phyloP scores from a whole-genome alignment of 2,329 filamentous ascomycete genomes.

The Grosmannia serpens region DNA sequence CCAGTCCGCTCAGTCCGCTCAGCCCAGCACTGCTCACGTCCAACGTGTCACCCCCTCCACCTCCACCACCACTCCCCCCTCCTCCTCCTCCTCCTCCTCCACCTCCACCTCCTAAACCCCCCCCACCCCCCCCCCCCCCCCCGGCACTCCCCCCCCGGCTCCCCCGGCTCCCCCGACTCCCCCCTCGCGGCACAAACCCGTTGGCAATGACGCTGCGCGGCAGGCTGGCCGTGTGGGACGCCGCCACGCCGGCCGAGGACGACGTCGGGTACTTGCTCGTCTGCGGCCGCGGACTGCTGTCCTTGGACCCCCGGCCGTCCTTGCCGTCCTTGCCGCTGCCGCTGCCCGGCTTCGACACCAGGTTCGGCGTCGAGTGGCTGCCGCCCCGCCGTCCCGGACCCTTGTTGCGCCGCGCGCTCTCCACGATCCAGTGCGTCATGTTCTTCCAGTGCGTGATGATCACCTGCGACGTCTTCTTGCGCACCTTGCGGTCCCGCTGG shows the following conservation, averaged over 20 bases:
- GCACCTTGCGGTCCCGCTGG: conserved; percentile 26
- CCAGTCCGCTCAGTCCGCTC: no score
- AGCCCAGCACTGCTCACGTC: neutral
- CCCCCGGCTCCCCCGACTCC: neutral
- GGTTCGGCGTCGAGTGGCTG: conserved; percentile 48
- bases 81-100: neutral
- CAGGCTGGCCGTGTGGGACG: conserved; percentile 28
- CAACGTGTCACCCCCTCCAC: no score
- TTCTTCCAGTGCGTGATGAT: conserved; percentile 52
- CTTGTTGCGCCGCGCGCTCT: conserved; percentile 42
- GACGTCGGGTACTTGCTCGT: conserved; percentile 41
- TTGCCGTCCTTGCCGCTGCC: conserved; percentile 24
- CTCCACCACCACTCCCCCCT: no score
- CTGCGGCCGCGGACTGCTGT: conserved; percentile 46
- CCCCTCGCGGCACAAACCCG: conserved; percentile 28
- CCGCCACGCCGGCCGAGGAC: neutral
- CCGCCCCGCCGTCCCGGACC: conserved; percentile 36
- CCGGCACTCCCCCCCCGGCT: neutral
- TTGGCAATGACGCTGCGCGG: conserved; percentile 41
- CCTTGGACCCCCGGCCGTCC: conserved; percentile 33
- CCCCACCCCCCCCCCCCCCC: neutral
- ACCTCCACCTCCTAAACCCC: neutral
- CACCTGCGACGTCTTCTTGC: conserved; percentile 45
- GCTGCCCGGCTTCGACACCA: conserved; percentile 37
- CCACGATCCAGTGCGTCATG: conserved; percentile 52